Base-by-base conservation (phyloP, 306 rosid species). In the Glycine tomentella region DNA sequence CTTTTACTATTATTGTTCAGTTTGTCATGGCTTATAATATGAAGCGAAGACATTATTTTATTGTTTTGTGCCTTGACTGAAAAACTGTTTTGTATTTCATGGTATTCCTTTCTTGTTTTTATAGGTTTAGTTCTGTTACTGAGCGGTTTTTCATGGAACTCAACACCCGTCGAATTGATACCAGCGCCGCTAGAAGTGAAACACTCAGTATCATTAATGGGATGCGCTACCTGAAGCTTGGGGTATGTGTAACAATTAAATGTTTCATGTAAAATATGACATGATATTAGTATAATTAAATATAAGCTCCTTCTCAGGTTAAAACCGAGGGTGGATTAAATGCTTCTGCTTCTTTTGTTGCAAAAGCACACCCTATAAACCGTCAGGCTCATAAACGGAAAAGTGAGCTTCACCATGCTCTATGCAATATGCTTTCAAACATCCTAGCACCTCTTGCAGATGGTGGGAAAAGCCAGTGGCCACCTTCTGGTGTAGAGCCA, bases 101-200 rank as follows among this genome's bases (percentile, higher is more conserved):
- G 81, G 72, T 55, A 46, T 72, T 74, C 12, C 62, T 69, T 16
- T 64, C 44, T 78, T 89, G 53, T 44, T 76, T 83, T 81, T 77
- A 73, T 91, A 96, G 99, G 92, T 96, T 96, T 86, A 96, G 97
- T 69, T 96, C 99, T 70, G 98, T 92, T 85, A 96, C 99, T 5
- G 99, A 96, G 86, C 97, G 98, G 48, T 96, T 93, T 87, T 96
- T 96, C 93, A 93, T 92, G 97, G 99, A 96, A 86, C 97, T 96
- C 84, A 90, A 89, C 86, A 87, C 95, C 50, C 97, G 98, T 83
- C 90, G 98, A 15, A 90, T 88, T 57, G 99, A 96, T 80, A 89
- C 97, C 61, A 96, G 90, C 81, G 94, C 78, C 74, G 90, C 97
- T 71, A 91, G 99, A 89, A 96, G 99, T 83, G 99, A 96, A 87